Conservation (phyloP, 345 rosid species). For the Turnera subulata region DNA sequence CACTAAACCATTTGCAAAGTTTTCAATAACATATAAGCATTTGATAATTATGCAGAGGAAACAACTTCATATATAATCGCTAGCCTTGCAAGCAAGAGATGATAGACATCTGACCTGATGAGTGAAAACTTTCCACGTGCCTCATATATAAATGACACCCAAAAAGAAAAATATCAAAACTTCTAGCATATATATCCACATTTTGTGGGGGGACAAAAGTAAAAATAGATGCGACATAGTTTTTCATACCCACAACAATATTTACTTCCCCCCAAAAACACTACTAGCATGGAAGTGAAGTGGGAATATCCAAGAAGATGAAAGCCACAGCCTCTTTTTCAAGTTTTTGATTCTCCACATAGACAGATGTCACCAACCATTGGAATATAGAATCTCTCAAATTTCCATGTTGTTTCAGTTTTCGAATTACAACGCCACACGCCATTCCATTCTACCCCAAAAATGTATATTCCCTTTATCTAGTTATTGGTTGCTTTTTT, state of each 20-base stretch:
- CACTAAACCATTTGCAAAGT: no score
- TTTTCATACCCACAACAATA: not conserved
- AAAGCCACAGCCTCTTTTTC: not conserved
- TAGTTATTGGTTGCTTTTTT: not conserved
- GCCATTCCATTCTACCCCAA: not conserved
- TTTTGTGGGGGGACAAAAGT: conserved; percentile 13
- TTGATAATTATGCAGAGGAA: no score
- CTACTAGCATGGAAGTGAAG: not conserved
- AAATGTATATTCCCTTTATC: not conserved
- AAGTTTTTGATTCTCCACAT: not conserved
- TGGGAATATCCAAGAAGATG: not conserved
- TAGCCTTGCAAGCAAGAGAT: no score
- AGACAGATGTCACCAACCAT: not conserved
- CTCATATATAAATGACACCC: not conserved
- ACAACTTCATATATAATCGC: no score
- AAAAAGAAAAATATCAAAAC: not conserved
- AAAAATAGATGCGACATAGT: not conserved
- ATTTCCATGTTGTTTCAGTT: not conserved
- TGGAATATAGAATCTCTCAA: not conserved
- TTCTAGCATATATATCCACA: conserved; percentile 1
- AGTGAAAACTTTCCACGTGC: conserved; percentile 10
- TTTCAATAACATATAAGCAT: no score
- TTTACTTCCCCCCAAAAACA: not conserved
- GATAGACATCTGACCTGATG: not conserved
- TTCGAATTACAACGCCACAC: not conserved